Evolutionary conservation across 2,329 filamentous ascomycete species (phyloP).

Genomic region (Colletotrichum falcatum): DNA sequence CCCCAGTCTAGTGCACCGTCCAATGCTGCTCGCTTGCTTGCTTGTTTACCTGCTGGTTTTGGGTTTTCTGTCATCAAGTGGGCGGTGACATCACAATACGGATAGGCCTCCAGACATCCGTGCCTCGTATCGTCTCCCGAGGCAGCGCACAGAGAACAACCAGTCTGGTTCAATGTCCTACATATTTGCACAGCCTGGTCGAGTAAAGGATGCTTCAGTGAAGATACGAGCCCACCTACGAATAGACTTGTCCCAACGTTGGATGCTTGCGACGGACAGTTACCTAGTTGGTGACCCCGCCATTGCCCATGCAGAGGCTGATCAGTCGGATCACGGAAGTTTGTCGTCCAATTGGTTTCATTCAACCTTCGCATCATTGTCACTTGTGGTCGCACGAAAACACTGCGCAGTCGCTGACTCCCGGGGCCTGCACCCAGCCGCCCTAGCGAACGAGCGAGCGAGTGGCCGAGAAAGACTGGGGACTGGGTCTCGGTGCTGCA

Average conservation of each 20-base stretch:
- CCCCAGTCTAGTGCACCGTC: slow-evolving; percentile 21
- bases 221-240: slow-evolving; percentile 28
- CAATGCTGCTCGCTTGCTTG: not conserved
- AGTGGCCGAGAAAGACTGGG: not conserved
- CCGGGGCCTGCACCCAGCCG: slow-evolving; percentile 34
- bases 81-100: slow-evolving; percentile 38
- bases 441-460: slow-evolving; percentile 26
- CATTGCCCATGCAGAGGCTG: slow-evolving; percentile 15
- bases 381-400: slow-evolving; percentile 4
- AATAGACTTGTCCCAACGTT: slow-evolving; percentile 14
- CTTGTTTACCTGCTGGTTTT: slow-evolving; percentile 22
- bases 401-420: slow-evolving; percentile 7
- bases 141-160: not conserved
- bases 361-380: slow-evolving; percentile 18
- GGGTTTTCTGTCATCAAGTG: slow-evolving; percentile 19
- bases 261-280: slow-evolving; percentile 15
- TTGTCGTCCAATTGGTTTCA: slow-evolving; percentile 25
- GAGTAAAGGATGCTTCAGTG: not conserved
- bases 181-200: slow-evolving; percentile 14
- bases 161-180: slow-evolving; percentile 34
- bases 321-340: slow-evolving; percentile 28
- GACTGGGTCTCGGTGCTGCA: slow-evolving; percentile 24
- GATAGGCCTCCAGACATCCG: slow-evolving; percentile 6
- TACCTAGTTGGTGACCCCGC: not conserved
- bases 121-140: slow-evolving; percentile 28